Evolutionary conservation across 2,329 filamentous ascomycete genomes (phyloP), one percentile per base, ranked within the genome.

Genomic region (Penicillium frequentans): DNA sequence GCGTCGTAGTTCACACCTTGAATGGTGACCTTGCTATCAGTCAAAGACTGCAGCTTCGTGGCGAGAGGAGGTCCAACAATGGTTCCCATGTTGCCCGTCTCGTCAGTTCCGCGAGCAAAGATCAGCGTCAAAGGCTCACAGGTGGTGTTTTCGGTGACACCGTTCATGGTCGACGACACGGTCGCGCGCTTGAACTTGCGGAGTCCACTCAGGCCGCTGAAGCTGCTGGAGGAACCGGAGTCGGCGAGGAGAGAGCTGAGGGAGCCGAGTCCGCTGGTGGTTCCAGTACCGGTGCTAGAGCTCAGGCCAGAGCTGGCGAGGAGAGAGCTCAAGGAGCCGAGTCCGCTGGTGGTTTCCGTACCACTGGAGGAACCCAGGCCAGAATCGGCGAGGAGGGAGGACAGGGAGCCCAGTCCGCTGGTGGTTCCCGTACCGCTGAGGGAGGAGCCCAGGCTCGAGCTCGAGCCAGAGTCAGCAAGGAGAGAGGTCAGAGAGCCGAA

Each of bases 111-210:
- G 29, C 77, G 75, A 16, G 77, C 77, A 53, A 77, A 79, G 52
- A 79, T 74, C 51, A 79, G 69, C 2, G 77, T 79, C 60, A 78
- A 59, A 3, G 71, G 70, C 48, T 77, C 70, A 67, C 77, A 79
- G 64, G 69, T 73, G 21, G 58, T 67, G 57, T 75, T 73, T 42
- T 73, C 63, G 9, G 66, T 69, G 33, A 79, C 69, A 10, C 74
- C 76, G 58, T 78, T 78, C 47, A 51, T 44, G 46, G 75, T 73
- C 8, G 67, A 71, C 10, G 24, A 21, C n/a, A 23, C 9, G 8
- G 24, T 31, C n/a, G 46, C 54, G 26, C 55, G 49, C 21, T 63
- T 66, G 10, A 19, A 7, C 37, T 21, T 42, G 19, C 37, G 37
- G 48, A 48, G 46, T 27, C 47, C 49, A 33, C 52, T 19, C 1